Conservation (phyloP, 768 basidiomycete species). For the Phlebiopsis flavidoalba region DNA sequence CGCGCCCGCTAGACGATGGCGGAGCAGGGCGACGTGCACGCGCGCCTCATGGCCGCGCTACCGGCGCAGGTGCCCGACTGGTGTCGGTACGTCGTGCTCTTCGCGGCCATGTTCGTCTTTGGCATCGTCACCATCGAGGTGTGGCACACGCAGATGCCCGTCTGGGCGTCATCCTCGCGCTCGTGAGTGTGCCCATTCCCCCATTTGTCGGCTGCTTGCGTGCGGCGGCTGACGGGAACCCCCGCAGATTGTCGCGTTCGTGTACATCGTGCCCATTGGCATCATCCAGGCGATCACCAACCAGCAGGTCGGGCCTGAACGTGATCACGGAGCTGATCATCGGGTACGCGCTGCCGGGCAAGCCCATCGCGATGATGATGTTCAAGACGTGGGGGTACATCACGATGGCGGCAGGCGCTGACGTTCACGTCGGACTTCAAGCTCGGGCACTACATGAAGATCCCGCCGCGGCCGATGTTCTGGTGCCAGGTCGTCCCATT, state of each 20-base stretch:
- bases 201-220: background rate
- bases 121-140: slow-evolving; percentile 65
- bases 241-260: slow-evolving; percentile 25
- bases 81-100: slow-evolving; percentile 74
- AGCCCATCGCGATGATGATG: slow-evolving; percentile 76
- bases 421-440: slow-evolving; percentile 73
- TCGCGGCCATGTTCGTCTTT: slow-evolving; percentile 63
- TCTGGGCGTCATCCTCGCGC: slow-evolving; percentile 66
- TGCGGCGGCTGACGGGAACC: background rate
- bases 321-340: slow-evolving; percentile 74
- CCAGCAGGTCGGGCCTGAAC: slow-evolving; percentile 60
- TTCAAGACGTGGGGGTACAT: slow-evolving; percentile 72
- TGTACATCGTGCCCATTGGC: slow-evolving; percentile 76
- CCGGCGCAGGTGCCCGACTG: slow-evolving; percentile 71
- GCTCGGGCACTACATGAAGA: slow-evolving; percentile 70
- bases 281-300: slow-evolving; percentile 83
- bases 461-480: slow-evolving; percentile 40
- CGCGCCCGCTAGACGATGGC: slow-evolving; percentile 54
- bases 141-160: slow-evolving; percentile 70
- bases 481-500: slow-evolving; percentile 55
- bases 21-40: slow-evolving; percentile 83
- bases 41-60: slow-evolving; percentile 74
- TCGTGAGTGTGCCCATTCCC: slow-evolving; percentile 33
- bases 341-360: slow-evolving; percentile 55
- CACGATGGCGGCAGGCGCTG: slow-evolving; percentile 57